Evolutionary conservation across 2,329 filamentous ascomycete species (phyloP).

Genomic region (Fusarium sterilihyphosum): DNA sequence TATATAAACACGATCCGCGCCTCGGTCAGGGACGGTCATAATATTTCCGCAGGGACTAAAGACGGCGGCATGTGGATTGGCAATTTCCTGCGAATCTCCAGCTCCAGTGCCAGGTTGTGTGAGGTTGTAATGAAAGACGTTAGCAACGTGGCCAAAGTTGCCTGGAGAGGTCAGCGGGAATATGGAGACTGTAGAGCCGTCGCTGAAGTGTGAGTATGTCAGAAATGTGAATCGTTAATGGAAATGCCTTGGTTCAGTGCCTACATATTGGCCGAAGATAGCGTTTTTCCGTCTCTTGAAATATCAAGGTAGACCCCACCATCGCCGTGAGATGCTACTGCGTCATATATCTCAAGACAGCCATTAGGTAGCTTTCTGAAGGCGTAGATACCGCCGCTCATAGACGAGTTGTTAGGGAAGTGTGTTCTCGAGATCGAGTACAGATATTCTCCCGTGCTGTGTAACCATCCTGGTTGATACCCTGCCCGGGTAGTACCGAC

Average conservation of each 20-base stretch:
- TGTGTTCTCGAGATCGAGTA: not conserved
- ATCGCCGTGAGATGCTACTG: not conserved
- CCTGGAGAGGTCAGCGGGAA: not conserved
- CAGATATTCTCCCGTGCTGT: not conserved
- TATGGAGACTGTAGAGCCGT: not conserved
- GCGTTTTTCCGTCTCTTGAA: not conserved
- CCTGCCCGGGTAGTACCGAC: not conserved
- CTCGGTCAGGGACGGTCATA: not conserved
- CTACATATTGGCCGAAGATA: not conserved
- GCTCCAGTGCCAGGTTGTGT: not conserved
- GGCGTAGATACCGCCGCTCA: not conserved
- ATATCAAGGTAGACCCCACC: not conserved
- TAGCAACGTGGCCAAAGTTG: not conserved
- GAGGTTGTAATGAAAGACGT: not conserved
- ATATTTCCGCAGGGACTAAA: not conserved
- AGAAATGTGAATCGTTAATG: accelerated
- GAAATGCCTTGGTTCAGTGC: not conserved
- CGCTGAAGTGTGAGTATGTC: accelerated
- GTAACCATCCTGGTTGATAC: not conserved
- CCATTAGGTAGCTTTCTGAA: not conserved
- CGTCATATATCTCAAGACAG: not conserved
- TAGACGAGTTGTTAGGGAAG: not conserved
- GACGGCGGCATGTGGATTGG: not conserved
- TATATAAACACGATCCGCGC: not conserved
- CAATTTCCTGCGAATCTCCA: not conserved